Conservation (phyloP, 345 rosid genomes). For the Arabidopsis arenosa region DNA sequence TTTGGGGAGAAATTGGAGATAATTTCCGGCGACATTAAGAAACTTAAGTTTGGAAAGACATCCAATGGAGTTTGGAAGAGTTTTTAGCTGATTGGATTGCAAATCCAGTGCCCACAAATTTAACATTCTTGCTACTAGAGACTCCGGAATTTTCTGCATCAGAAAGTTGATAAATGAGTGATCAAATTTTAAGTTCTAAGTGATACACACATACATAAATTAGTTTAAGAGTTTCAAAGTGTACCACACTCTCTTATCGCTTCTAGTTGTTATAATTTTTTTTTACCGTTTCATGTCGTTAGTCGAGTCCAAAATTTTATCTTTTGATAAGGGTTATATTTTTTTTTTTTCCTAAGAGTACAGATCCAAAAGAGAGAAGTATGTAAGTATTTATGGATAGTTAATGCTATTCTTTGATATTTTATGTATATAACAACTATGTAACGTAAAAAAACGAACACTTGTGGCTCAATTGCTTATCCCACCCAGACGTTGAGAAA, state of each 20-base stretch:
- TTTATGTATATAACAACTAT: background rate
- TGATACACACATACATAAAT: background rate
- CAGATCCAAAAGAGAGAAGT: background rate
- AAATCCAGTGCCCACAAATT: conserved; percentile 71
- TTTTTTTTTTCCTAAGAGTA: background rate
- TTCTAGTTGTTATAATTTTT: background rate
- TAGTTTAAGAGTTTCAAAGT: too few species aligned
- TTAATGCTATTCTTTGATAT: background rate
- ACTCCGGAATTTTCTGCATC: conserved; percentile 77
- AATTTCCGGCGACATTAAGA: conserved; percentile 79
- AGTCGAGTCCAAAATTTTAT: background rate
- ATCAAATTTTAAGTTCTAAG: background rate
- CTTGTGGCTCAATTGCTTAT: conserved; percentile 28
- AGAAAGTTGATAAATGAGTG: background rate
- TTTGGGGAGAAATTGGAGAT: conserved; percentile 64
- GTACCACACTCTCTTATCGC: background rate
- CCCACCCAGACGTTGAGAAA: conserved; percentile 15
- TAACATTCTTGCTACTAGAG: conserved; percentile 75
- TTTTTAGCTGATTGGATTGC: conserved; percentile 78
- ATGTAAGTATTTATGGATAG: conserved; percentile 18
- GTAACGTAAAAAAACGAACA: conserved; percentile 18
- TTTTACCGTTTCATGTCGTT: background rate
- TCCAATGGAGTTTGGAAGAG: conserved; percentile 81
- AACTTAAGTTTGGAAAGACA: conserved; percentile 82
- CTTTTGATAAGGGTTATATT: background rate